Base-by-base conservation (phyloP, 305 asterid genomes). In the Fraxinus floribunda region DNA sequence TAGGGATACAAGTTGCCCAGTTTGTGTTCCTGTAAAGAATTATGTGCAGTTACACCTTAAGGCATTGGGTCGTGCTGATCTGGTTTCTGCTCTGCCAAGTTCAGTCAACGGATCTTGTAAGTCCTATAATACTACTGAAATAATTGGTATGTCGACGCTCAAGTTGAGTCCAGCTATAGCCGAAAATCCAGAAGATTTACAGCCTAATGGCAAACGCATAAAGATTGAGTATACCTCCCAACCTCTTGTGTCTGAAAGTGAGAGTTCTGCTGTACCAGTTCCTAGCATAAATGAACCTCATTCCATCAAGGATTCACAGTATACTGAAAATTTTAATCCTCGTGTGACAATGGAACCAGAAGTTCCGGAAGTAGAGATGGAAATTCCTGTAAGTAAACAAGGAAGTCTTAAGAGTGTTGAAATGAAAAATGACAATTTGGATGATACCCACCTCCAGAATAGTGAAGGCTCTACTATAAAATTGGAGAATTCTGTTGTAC, bases 1-100 rank as follows among this genome's bases (percentile, higher is more conserved):
- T 80, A 91, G 84, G 81, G 92, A 89, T 77, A 78, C 86, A 82
- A 90, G 81, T 85, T 97, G 99, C 87, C 96, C 98, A 18, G 98
- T 95, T 86, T 97, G 99, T 87, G 34, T 92, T 86, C 98, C 98
- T 76, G 97, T 95, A 73, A 95, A 89, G 88, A 89, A 85, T 80
- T 90, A 78, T 87, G 81, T 89, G 81, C 93, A 83, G 90, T 84
- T 83, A 18, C 90, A 91, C 16, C 88, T 85, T 41, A 95, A 91
- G 88, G 88, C 91, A 75, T 38, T 79, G 70, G 86, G 90, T 80
- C 88, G 88, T 77, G 75, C 92, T 76, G 90, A 84, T 79, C 57
- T 72, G 85, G 88, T 77, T 83, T 85, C 95, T 11, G 88, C 88
- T 68, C 73, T 87, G 86, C 87, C 88, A 18, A 81, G 77, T 82